A percentile compares a stretch with the other conserved stretches of the same genome.
Conservation (phyloP, 331 rosid genomes). For the Spiraea crenata region DNA sequence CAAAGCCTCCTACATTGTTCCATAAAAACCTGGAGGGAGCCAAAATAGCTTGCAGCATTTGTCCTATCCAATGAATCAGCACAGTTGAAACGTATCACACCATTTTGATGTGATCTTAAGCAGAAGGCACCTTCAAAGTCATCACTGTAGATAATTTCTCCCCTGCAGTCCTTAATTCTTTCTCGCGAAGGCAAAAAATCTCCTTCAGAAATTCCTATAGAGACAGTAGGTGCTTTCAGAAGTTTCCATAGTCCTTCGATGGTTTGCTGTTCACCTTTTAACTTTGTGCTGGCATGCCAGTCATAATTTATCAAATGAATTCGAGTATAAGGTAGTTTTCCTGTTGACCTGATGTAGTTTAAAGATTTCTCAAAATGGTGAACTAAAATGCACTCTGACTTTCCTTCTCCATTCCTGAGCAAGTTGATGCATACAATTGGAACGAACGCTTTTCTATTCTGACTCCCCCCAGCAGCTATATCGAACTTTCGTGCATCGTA, state of each 20-base stretch:
- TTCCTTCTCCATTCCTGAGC: conserved; percentile 94
- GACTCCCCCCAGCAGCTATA: conserved; percentile 47
- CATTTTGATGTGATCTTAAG: conserved; percentile 91
- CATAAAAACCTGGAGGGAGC: conserved; percentile 86
- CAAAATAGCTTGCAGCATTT: conserved; percentile 98
- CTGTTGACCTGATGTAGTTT: conserved; percentile 65
- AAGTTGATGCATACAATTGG: conserved; percentile 91
- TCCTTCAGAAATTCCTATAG: conserved; percentile 84
- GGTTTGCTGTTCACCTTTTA: conserved; percentile 91
- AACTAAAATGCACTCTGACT: conserved; percentile 86
- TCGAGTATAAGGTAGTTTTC: conserved; percentile 72
- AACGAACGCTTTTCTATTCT: conserved; percentile 62
- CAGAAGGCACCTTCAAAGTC: conserved; percentile 88
- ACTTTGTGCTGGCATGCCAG: conserved; percentile 87
- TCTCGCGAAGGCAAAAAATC: conserved; percentile 89
- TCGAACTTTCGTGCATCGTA: conserved; percentile 71
- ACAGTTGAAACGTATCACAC: conserved; percentile 90
- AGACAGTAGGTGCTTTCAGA: conserved; percentile 72
- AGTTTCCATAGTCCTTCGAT: conserved; percentile 92
- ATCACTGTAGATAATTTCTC: conserved; percentile 76
- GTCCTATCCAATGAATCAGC: conserved; percentile 99
- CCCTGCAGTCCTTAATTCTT: conserved; percentile 73
- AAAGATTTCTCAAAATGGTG: conserved; percentile 90
- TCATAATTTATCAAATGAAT: conserved; percentile 83
- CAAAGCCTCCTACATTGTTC: conserved; percentile 99